Evolutionary conservation across 225 moss, liverwort and hornwort species (phyloP).

Genomic region (Sphagnum contortum): DNA sequence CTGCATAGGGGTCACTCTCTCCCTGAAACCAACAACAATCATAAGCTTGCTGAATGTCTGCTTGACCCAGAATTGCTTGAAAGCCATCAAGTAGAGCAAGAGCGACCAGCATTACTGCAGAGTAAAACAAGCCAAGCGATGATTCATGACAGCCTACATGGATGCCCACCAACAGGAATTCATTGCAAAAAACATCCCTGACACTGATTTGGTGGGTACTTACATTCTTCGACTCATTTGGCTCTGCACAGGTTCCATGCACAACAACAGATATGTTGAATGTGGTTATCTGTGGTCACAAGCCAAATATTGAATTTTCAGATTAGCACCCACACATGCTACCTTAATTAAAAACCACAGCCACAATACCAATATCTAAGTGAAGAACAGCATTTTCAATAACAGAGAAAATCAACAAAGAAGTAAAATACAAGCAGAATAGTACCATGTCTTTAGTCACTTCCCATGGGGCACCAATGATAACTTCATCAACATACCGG

Average conservation of each 20-base stretch:
- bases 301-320: too few species aligned
- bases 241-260: conserved; percentile 70
- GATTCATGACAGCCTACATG: too few species aligned
- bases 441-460: conserved; percentile 91
- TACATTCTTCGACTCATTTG: conserved; percentile 60
- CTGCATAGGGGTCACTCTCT: conserved; percentile 62
- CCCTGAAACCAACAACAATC: conserved; percentile 28
- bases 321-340: too few species aligned
- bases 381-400: not conserved
- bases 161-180: too few species aligned
- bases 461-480: conserved; percentile 99
- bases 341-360: not conserved
- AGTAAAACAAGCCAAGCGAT: too few species aligned
- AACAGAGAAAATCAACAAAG: not conserved
- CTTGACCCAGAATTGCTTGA: too few species aligned
- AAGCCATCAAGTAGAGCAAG: too few species aligned
- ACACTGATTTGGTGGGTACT: conserved; percentile 2
- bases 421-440: not conserved
- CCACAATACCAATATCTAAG: not conserved
- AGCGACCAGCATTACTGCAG: too few species aligned
- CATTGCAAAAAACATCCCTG: too few species aligned
- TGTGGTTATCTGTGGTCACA: conserved; percentile 66
- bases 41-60: too few species aligned
- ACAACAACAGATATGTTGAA: conserved; percentile 89
- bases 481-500: conserved; percentile 86